Percentiles rank a stretch among this genome's conserved stretches.
Conservation (phyloP, 805 yeast species). For the Lipomyces lipofer region DNA sequence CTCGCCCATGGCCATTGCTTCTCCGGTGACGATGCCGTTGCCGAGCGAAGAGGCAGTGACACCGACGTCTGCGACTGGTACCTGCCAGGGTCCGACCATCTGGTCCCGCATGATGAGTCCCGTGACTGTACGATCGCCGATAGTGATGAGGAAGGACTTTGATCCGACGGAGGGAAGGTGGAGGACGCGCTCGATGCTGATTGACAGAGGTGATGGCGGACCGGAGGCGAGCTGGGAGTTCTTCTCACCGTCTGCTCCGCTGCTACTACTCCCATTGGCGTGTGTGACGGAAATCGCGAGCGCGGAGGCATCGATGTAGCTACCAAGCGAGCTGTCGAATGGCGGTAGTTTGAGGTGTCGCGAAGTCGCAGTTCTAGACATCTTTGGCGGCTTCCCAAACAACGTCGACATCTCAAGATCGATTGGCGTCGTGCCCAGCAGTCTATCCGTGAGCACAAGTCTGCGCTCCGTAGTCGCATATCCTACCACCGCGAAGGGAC, state of each 20-base stretch:
- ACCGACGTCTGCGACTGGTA: conserved; percentile 97
- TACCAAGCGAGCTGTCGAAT: conserved; percentile 38
- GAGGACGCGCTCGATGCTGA: conserved; percentile 78
- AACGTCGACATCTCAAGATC: conserved; percentile 93
- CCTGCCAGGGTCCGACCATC: conserved; percentile 99
- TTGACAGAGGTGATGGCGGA: conserved; percentile 28
- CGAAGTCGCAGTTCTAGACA: conserved; percentile 74
- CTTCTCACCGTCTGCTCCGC: conserved; percentile 11
- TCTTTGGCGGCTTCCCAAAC: conserved; percentile 96
- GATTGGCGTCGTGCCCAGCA: conserved; percentile 81
- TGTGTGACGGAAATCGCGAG: neutral
- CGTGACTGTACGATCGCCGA: conserved; percentile 97
- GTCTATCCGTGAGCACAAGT: conserved; percentile 74
- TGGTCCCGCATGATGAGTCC: conserved; percentile 97
- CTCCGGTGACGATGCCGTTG: conserved; percentile 80
- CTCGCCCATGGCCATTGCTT: conserved; percentile 97
- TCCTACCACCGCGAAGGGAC: conserved; percentile 95
- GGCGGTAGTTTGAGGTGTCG: conserved; percentile 51
- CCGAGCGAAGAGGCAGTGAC: conserved; percentile 91
- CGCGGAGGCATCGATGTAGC: conserved; percentile 28
- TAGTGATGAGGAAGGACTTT: conserved; percentile 91
- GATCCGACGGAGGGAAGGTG: conserved; percentile 94
- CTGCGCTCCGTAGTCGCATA: conserved; percentile 85
- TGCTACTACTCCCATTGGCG: conserved; percentile 2
- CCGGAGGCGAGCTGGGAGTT: conserved; percentile 5